Base-by-base conservation (phyloP, 352 stramenopile genomes). In the Globisporangium acanthophoron region DNA sequence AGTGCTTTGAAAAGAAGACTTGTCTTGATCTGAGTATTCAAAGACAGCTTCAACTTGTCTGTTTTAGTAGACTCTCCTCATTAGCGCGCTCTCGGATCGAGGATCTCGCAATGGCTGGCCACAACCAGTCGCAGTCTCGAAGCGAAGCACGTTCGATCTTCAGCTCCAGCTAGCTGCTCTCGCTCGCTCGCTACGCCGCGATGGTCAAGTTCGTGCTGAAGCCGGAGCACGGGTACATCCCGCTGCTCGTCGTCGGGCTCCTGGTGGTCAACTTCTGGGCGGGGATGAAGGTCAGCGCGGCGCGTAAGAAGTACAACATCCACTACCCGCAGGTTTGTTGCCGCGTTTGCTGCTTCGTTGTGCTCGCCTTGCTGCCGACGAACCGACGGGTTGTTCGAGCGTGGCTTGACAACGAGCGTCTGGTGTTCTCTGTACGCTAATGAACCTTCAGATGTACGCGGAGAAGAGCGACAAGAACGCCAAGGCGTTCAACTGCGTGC, bases 401-500 rank as follows among this genome's bases (percentile, higher is more conserved):
- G 39, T n/a, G 39, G 15, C 3, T 44, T 44, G 39, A 50, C 45
- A 35, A 12, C 20, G 21, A 51, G 15, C 5, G 9, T 13, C 13
- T 33, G 3, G 45, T 1, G 5, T 29, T 33, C 13, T 15, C 12
- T 3, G 24, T 27, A 27, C 24, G 24, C 24, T 27, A 11, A 35
- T 51, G 45, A 16, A 8, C 13, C 11, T 43, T 21, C 64, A 92
- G 75, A 89, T 96, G 70, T 96, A 96, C 65, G 88, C 86, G 1
- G 84, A 97, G 57, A 70, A 93, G 65, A 85, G 67, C 54, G 84
- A 92, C 62, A 94, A 97, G 70, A 82, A 97, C 62, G 87, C 77
- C 54, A 92, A 80, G 61, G 84, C 74, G 3, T 84, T 59, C 43
- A 59, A 59, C 54, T 59, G 45, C 29, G 35, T 55, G 1, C 50